Percentiles rank a stretch among this genome's conserved stretches.
phyloP scores from a whole-genome alignment of 2,329 filamentous ascomycete genomes.

The Fusarium beomiforme region DNA sequence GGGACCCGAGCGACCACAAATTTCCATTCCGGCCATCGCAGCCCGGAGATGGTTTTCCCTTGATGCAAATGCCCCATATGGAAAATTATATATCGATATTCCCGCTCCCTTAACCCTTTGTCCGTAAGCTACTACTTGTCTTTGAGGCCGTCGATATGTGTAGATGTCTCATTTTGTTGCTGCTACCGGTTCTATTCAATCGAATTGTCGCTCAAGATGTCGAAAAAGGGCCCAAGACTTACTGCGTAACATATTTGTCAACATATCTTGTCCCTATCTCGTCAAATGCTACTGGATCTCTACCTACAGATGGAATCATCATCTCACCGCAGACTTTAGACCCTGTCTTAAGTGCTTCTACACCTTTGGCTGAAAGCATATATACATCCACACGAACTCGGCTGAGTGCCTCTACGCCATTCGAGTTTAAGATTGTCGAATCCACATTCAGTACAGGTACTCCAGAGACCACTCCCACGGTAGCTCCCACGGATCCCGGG shows the following conservation, averaged over 20 bases:
- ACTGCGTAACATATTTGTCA: neutral
- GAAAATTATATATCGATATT: accelerated
- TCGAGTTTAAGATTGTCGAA: neutral
- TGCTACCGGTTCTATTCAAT: neutral
- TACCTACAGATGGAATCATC: neutral
- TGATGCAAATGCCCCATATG: neutral
- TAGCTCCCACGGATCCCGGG: neutral
- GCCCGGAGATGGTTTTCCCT: neutral
- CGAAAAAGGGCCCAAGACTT: neutral
- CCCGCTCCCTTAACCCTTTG: accelerated
- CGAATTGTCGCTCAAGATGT: accelerated
- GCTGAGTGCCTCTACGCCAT: neutral
- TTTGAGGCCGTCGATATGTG: neutral
- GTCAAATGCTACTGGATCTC: too few relatives aligned
- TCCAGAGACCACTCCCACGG: neutral
- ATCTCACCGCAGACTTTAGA: too few relatives aligned
- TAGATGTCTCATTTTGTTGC: neutral
- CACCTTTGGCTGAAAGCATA: too few relatives aligned
- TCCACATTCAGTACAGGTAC: neutral
- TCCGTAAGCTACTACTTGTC: neutral
- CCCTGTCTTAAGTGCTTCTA: neutral
- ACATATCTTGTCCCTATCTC: neutral
- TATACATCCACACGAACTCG: too few relatives aligned
- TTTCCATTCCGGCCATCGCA: neutral
- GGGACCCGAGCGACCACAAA: too few relatives aligned